Evolutionary conservation across 768 basidiomycete species (phyloP).

Genomic region (Tephrocybe sp.): DNA sequence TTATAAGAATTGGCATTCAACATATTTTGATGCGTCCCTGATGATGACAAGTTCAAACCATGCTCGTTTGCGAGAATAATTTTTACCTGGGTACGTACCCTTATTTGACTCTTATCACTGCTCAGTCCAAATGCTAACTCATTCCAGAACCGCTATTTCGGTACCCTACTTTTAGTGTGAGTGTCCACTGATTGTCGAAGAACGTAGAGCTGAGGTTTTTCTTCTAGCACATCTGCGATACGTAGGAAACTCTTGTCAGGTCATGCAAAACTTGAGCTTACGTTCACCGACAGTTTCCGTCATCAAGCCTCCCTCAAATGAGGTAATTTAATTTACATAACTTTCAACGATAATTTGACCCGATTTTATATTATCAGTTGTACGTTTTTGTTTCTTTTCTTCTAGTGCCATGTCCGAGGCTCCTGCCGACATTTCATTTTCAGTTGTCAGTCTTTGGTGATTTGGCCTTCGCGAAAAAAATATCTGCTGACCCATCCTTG

Average conservation of each 20-base stretch:
- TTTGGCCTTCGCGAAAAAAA: not conserved
- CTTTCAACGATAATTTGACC: not conserved
- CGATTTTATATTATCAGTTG: slow-evolving; percentile 15
- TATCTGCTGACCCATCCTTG: not conserved
- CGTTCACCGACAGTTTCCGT: slow-evolving; percentile 10
- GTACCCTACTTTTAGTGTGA: slow-evolving; percentile 24
- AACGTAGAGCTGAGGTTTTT: not conserved
- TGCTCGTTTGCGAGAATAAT: slow-evolving; percentile 22
- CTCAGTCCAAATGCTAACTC: too few species aligned
- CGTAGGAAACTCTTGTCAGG: slow-evolving; percentile 5
- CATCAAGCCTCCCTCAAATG: slow-evolving; percentile 13
- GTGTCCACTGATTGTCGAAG: slow-evolving; percentile 4
- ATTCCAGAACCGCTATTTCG: slow-evolving; percentile 29
- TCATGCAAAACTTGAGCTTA: not conserved
- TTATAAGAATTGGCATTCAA: not conserved
- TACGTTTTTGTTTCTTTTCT: slow-evolving; percentile 10
- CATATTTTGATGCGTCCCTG: not conserved
- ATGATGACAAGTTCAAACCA: slow-evolving; percentile 18
- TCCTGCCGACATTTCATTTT: not conserved
- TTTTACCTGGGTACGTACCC: slow-evolving; percentile 22
- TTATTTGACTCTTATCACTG: too few species aligned
- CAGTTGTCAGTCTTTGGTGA: slow-evolving; percentile 9
- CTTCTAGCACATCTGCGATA: slow-evolving; percentile 8
- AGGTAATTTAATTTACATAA: slow-evolving; percentile 8
- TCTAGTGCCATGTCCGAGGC: not conserved